Evolutionary conservation across 2,329 filamentous ascomycete species (phyloP).

Genomic region (Fusarium sp.): DNA sequence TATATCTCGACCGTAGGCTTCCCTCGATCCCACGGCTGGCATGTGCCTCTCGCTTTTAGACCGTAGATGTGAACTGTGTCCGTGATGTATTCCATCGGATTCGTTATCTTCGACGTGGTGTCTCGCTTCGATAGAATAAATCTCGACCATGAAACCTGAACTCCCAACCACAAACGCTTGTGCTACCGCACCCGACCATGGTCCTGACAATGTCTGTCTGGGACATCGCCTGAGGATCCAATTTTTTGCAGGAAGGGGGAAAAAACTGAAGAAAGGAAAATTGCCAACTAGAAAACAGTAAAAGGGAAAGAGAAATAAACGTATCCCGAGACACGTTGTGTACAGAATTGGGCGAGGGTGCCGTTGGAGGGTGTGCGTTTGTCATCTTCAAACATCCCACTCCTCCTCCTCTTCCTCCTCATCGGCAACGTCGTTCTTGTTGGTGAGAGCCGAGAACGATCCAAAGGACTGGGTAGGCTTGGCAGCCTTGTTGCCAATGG

Average conservation of each 20-base stretch:
- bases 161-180: slow-evolving; percentile 45
- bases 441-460: slow-evolving; percentile 63
- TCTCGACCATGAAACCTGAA: slow-evolving; percentile 39
- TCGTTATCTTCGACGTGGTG: slow-evolving; percentile 15
- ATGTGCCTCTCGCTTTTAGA: slow-evolving; percentile 32
- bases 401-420: slow-evolving; percentile 60
- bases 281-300: slow-evolving; percentile 27
- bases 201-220: slow-evolving; percentile 27
- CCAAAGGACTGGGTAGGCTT: slow-evolving; percentile 55
- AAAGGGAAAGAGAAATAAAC: slow-evolving; percentile 23
- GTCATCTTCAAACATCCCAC: slow-evolving; percentile 61
- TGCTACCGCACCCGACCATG: slow-evolving; percentile 38
- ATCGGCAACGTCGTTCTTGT: slow-evolving; percentile 54
- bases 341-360: slow-evolving; percentile 8
- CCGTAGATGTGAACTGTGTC: slow-evolving; percentile 26
- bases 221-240: slow-evolving; percentile 38
- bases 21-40: slow-evolving; percentile 12
- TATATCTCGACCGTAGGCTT: slow-evolving; percentile 14
- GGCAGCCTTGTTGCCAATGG: slow-evolving; percentile 41
- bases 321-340: slow-evolving; percentile 19
- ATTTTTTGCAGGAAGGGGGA: slow-evolving; percentile 31
- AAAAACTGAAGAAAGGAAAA: slow-evolving; percentile 32
- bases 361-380: neutral
- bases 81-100: slow-evolving; percentile 18
- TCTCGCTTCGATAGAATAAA: slow-evolving; percentile 25